phyloP scores from a whole-genome alignment of 805 yeast species.

The Candida endomychidarum region DNA sequence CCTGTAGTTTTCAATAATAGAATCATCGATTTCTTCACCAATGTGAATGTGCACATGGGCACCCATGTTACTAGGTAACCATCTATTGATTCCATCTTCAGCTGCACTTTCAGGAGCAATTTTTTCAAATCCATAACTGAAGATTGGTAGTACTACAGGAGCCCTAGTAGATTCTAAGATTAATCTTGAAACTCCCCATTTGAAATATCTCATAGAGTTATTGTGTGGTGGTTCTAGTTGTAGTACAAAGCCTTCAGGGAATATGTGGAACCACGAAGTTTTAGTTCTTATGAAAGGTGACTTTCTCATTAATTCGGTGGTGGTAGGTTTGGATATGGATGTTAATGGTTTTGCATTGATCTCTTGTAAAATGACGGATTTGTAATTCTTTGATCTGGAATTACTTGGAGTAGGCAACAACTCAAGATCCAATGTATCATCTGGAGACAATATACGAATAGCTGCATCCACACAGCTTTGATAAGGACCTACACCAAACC shows the following conservation, averaged over 20 bases:
- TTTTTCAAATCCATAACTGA: conserved; percentile 81
- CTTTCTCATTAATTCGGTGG: conserved; percentile 33
- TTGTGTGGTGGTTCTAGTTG: conserved; percentile 77
- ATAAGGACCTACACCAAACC: conserved; percentile 93
- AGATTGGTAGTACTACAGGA: conserved; percentile 87
- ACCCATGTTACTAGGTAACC: conserved; percentile 63
- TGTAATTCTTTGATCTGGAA: conserved; percentile 31
- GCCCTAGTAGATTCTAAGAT: conserved; percentile 78
- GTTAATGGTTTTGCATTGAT: conserved; percentile 22
- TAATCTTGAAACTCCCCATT: conserved; percentile 91
- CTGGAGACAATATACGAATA: conserved; percentile 74
- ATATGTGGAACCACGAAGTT: conserved; percentile 90
- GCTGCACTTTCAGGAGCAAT: conserved; percentile 77
- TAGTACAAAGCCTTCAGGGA: conserved; percentile 92
- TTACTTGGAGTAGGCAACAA: conserved; percentile 21
- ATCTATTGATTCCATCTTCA: conserved; percentile 53
- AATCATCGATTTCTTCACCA: conserved; percentile 70
- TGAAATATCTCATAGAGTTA: conserved; percentile 90
- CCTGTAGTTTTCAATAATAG: conserved; percentile 58
- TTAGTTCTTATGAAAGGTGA: conserved; percentile 59
- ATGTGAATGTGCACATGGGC: conserved; percentile 66
- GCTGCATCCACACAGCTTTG: conserved; percentile 90
- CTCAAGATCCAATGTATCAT: conserved; percentile 58
- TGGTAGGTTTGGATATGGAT: conserved; percentile 20
- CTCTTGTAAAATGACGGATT: conserved; percentile 37